Base-by-base conservation (phyloP, 2,329 filamentous ascomycete genomes). In the Neonectria punicea region DNA sequence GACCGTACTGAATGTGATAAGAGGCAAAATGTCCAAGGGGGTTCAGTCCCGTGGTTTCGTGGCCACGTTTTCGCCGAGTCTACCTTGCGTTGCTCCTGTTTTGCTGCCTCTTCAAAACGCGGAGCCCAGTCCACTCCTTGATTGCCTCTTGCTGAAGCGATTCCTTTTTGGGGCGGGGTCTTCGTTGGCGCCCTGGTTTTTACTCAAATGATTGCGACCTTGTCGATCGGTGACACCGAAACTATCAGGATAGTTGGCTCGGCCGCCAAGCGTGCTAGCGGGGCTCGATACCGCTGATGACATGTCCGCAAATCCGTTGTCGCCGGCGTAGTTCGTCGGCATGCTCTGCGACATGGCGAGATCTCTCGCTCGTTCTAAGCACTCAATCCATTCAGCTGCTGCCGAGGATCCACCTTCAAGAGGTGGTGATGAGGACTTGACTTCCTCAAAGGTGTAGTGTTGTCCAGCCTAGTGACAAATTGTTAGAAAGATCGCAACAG, bases 401-500 rank as follows among this genome's bases (percentile, higher is more conserved):
- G 90, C 90, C 63, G 89, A 86, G 66, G 90, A 89, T 47, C 87
- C 87, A 46, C 86, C 86, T 68, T 89, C 90, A 22, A 86, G 41
- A 16, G 70, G 84, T 67, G 53, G 85, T 85, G 72, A 77, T 73
- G 63, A 89, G 18, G 90, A 86, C 77, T 97, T 97, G n/a, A 90
- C 86, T 74, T 98, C 94, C 81, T 99, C 96, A 75, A 99, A 99
- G 14, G 92, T 92, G 77, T 93, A 96, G 73, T 97, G 94, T 75
- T 94, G 92, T 63, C 97, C 94, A 70, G 89, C 89, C 95, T 97
- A n/a, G 28, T 25, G 18, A 30, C 22, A 59, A 5, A 28, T 30
- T 5, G 25, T 66, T 53, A 65, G 60, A 16, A 2, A 50, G 20
- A 16, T 62, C 43, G 50, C 36, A 53, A 20, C 25, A 32, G 5